Evolutionary conservation across 169 alveolate species (phyloP), one percentile per base, ranked within the genome.

Genomic region (Plasmodium vivax): DNA sequence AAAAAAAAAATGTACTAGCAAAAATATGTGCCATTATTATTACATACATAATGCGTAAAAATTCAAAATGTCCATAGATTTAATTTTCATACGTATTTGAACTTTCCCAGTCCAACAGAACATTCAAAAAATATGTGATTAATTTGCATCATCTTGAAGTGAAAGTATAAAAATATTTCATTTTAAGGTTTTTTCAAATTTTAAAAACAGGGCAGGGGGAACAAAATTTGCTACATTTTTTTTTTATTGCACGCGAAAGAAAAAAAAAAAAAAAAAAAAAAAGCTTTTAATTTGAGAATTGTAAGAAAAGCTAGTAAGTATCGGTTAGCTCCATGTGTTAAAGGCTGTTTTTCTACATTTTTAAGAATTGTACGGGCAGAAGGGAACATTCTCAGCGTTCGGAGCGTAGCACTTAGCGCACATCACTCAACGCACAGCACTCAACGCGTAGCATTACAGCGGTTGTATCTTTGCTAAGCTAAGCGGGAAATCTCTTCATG

Each of bases 131-230:
- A 68, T 19, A 68, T 68, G 38, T 68, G 77, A 68, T 27, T 68
- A 6, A 68, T 68, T 68, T 68, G 36, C 32, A 68, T 68, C 12
- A 68, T 27, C 77, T 68, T 30, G 32, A 68, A 68, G 32, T 68
- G 32, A 27, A 68, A 19, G 38, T 68, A 68, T 19, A 68, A 68
- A 68, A 68, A 68, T 68, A 68, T 30, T 58, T 83, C 82, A 32
- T 32, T 54, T 83, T 83, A 14, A 8, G 38, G 45, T 34, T 83
- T 83, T 83, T 47, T 56, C 80, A 83, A 83, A 83, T 83, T 83
- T 83, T 19, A 34, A 34, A 19, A 43, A 32, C 30, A 8, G 74
- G 36, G 47, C 41, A 81, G n/a, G 23, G 58, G 36, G 38, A 81
- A 43, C n/a, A 68, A 68, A 68, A 68, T 68, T 68, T 19, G 9